phyloP scores from a whole-genome alignment of 2,329 filamentous ascomycete species.

The Pleomassaria siparia region DNA sequence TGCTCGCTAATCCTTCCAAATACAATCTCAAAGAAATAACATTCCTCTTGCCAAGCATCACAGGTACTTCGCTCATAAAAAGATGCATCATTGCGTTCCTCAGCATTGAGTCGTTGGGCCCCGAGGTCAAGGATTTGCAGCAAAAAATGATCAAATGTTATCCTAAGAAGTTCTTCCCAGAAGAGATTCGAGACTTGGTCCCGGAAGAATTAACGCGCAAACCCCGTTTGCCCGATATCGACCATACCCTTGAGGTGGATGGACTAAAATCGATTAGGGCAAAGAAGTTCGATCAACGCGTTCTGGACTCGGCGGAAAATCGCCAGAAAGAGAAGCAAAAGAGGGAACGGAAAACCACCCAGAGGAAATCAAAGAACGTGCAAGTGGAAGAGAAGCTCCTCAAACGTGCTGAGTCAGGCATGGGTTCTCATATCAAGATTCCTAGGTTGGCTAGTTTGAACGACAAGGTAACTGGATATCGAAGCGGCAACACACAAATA shows the following conservation, averaged over 20 bases:
- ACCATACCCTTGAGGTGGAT: conserved; percentile 29
- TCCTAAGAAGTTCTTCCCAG: conserved; percentile 36
- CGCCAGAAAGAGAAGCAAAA: conserved; percentile 7
- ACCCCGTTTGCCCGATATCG: conserved; percentile 24
- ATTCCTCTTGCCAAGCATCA: conserved; percentile 22
- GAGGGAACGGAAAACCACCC: conserved; percentile 1
- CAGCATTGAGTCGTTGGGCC: conserved; percentile 48
- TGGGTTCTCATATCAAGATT: conserved; percentile 16
- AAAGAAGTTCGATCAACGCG: conserved; percentile 11
- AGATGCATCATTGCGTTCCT: conserved; percentile 54
- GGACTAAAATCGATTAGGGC: conserved; percentile 18
- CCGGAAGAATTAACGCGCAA: conserved; percentile 16
- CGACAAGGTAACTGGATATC: conserved; percentile 12
- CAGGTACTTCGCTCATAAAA: conserved; percentile 42
- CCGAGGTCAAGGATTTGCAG: conserved; percentile 52
- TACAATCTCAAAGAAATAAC: conserved; percentile 55
- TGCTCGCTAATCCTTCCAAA: conserved; percentile 47
- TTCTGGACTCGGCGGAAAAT: conserved; percentile 8
- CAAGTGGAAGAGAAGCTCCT: conserved; percentile 18
- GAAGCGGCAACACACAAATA: conserved; percentile 7
- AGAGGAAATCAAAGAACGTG: conserved; percentile 21
- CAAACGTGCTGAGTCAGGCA: conserved; percentile 7
- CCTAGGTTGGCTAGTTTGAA: conserved; percentile 31
- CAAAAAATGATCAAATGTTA: conserved; percentile 51
- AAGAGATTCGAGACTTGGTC: conserved; percentile 30